These are phyloP conservation scores for Alternaria arborescens DNA, from an alignment of 2,329 filamentous ascomycete genomes.

Conservation along the genomic window DNA sequence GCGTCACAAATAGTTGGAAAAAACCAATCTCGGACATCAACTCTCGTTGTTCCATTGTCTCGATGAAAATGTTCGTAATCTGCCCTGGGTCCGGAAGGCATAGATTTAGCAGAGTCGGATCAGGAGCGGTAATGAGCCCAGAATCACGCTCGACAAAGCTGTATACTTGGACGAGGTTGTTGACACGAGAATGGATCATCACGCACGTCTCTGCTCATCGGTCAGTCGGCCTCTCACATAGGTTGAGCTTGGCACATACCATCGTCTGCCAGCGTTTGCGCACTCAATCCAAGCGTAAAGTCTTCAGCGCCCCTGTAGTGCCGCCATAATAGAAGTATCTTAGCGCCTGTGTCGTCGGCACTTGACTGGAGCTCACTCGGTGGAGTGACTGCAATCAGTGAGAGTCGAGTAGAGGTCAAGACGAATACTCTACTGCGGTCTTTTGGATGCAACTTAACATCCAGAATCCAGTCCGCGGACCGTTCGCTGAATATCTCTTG, in stretches of 20 bases:
- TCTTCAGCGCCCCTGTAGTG: conserved; percentile 66
- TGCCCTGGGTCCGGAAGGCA: conserved; percentile 11
- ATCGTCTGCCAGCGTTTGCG: conserved; percentile 39
- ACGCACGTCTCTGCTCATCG: conserved; percentile 36
- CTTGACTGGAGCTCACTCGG: conserved; percentile 35
- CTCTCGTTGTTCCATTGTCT: conserved; percentile 35
- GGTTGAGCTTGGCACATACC: conserved; percentile 31
- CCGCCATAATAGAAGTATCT: conserved; percentile 57
- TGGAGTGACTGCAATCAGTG: conserved; percentile 58
- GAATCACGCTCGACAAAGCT: conserved; percentile 28
- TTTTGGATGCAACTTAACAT: conserved; percentile 61
- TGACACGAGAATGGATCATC: conserved; percentile 45
- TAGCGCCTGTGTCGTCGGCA: conserved; percentile 38
- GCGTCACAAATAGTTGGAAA: conserved; percentile 35
- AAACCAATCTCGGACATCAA: conserved; percentile 29
- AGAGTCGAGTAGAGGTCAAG: conserved; percentile 63
- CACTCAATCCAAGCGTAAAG: conserved; percentile 55
- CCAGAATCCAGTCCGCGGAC: conserved; percentile 63
- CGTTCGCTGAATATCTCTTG: conserved; percentile 36
- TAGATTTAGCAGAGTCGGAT: conserved; percentile 37
- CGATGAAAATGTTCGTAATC: conserved; percentile 30
- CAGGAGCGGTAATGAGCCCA: conserved; percentile 30
- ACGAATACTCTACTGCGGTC: conserved; percentile 64
- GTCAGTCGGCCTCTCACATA: conserved; percentile 14
- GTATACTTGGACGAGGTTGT: conserved; percentile 42